Base-by-base conservation (phyloP, 1,284 basidiomycete genomes). In the Phaffia rhodozyma region DNA sequence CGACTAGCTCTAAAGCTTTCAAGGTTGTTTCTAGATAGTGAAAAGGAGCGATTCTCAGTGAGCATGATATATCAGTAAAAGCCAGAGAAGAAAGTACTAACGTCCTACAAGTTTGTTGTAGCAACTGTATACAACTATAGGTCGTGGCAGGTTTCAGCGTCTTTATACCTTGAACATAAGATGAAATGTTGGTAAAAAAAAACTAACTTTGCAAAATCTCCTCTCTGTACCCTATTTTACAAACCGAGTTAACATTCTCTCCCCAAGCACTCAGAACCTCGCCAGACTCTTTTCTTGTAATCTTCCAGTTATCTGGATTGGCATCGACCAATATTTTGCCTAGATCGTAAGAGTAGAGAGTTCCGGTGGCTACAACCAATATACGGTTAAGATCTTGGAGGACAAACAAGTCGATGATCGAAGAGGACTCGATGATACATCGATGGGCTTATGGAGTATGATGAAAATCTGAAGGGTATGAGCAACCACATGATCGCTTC, bases 391-490 rank as follows among this genome's bases (percentile, higher is more conserved):
- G 32, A 0, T 58, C 57, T 7, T 58, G 56, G 32, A 64, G 53
- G 7, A 64, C 18, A 25, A n/a, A 48, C 6, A 64, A 20, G 27
- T 60, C 58, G 9, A 49, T 47, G 58, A 64, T 38, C 16, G 62
- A 64, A 16, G 62, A 55, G 1, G 62, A 64, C 29, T 59, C 62
- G 53, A 64, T 51, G 29, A 64, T 32, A n/a, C 51, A 58, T 5
- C 53, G 57, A 27, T 64, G 62, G 6, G 62, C 55, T 58, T 43
- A 38, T 7, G 29, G n/a, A 1, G 27, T 11, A 55, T 30, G 38
- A 25, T 27, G 20, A 1, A 38, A 2, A 2, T 5, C 1, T 7
- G 48, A 43, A 20, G 32, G 34, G 25, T 9, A n/a, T 58, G 6
- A 29, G 23, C 11, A 51, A 29, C 1, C 13, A 16, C n/a, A 47